These are phyloP conservation scores for Panicum hallii DNA, from an alignment of 202 grass and related monocot species.

Conservation along the genomic window DNA sequence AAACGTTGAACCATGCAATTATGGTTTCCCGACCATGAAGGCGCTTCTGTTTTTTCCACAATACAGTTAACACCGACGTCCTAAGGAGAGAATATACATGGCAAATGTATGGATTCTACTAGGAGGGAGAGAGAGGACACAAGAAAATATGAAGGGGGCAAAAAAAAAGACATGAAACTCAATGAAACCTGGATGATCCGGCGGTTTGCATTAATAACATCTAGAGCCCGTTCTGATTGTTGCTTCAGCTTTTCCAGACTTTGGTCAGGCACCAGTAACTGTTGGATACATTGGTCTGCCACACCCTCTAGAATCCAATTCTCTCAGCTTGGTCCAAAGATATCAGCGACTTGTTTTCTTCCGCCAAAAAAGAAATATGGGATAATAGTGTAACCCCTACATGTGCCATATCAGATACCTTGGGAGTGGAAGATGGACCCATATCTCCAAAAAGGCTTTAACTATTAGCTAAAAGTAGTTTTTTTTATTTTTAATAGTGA, in stretches of 20 bases:
- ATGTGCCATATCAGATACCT: neutral
- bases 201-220: neutral
- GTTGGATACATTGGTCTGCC: neutral
- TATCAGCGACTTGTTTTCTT: neutral
- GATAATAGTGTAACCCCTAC: neutral
- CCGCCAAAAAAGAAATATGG: neutral
- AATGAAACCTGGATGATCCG: neutral
- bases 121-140: neutral
- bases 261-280: neutral
- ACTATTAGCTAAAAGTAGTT: neutral
- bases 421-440: constrained; percentile 14
- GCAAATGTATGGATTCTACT: neutral
- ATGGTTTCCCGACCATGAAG: too few relatives aligned
- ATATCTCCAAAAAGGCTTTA: neutral
- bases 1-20: too few relatives aligned
- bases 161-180: neutral
- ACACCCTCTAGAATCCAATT: constrained; percentile 11
- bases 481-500: neutral
- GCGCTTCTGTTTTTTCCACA: too few relatives aligned
- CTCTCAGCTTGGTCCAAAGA: constrained; percentile 2
- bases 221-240: neutral
- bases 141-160: neutral
- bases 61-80: too few relatives aligned
- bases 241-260: too few relatives aligned
- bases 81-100: too few relatives aligned